These are phyloP conservation scores for Ilex aquifolium DNA, from an alignment of 257 asterid species.

Conservation along the genomic window DNA sequence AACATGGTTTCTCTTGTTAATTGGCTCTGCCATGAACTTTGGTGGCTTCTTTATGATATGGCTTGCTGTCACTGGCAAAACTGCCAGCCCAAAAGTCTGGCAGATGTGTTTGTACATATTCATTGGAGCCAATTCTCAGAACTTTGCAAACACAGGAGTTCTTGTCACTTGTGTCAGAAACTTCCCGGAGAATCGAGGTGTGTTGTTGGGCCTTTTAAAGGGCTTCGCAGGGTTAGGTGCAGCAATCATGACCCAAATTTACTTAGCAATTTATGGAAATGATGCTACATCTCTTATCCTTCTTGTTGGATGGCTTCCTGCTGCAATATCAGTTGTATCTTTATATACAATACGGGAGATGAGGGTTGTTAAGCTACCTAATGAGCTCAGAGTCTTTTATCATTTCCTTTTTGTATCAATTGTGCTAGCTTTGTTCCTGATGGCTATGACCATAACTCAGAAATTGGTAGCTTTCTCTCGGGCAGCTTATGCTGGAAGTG, in stretches of 20 bases:
- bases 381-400: conserved; percentile 8
- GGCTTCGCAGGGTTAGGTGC: conserved; percentile 11
- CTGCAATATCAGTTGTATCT: conserved; percentile 10
- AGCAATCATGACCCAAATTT: conserved; percentile 8
- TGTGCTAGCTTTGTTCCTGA: conserved; percentile 1
- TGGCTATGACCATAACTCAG: conserved; percentile 6
- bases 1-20: conserved; percentile 7
- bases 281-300: conserved; percentile 7
- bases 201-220: conserved; percentile 4
- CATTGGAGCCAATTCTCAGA: conserved; percentile 11
- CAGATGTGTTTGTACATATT: conserved; percentile 10
- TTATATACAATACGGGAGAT: conserved; percentile 3
- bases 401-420: conserved; percentile 9
- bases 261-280: conserved; percentile 8
- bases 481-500: conserved; percentile 9
- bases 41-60: conserved; percentile 11
- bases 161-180: conserved; percentile 6
- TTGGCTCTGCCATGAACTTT: conserved; percentile 12
- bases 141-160: conserved; percentile 10
- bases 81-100: conserved; percentile 6
- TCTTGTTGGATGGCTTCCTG: conserved; percentile 10
- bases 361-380: not conserved
- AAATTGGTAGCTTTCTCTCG: not conserved
- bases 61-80: conserved; percentile 6
- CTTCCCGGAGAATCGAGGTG: conserved; percentile 6